Percentiles rank a stretch among this genome's conserved stretches.
Conservation (phyloP, 495 filamentous ascomycete species). For the Talaromyces proteolyticus region DNA sequence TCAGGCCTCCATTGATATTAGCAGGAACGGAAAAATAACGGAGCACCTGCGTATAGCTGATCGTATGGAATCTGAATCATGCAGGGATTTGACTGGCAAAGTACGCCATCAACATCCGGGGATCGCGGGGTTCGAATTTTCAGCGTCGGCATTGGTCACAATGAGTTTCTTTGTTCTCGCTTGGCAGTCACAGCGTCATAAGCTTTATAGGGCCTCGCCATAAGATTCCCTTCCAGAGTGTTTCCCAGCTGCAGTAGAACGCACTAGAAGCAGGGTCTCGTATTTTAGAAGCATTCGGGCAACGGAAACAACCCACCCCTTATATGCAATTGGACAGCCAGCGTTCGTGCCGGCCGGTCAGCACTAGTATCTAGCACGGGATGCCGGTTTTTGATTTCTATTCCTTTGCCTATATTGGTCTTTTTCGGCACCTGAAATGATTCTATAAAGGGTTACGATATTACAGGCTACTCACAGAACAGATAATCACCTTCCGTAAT, state of each 20-base stretch:
- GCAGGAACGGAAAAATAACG: constrained; percentile 2
- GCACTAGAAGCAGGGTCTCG: neutral
- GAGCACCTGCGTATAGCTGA: constrained; percentile 1
- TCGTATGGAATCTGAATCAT: neutral
- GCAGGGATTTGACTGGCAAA: neutral
- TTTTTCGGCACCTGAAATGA: neutral
- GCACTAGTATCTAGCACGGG: neutral
- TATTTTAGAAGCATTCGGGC: neutral
- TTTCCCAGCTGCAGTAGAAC: neutral
- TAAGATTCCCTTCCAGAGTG: neutral
- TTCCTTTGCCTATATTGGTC: neutral
- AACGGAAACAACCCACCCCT: neutral
- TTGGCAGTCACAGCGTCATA: too few relatives aligned
- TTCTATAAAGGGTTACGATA: neutral
- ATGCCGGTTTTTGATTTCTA: neutral
- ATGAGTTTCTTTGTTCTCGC: neutral
- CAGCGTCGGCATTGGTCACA: neutral
- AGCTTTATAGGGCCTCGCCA: neutral
- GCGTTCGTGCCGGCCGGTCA: neutral
- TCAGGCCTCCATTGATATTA: neutral
- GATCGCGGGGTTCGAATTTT: neutral
- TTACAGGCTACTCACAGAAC: neutral
- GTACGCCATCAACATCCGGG: neutral
- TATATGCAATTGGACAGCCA: neutral
- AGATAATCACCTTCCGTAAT: neutral